Conservation (phyloP, 176 grass and related monocot genomes). For the Zea luxurians region DNA sequence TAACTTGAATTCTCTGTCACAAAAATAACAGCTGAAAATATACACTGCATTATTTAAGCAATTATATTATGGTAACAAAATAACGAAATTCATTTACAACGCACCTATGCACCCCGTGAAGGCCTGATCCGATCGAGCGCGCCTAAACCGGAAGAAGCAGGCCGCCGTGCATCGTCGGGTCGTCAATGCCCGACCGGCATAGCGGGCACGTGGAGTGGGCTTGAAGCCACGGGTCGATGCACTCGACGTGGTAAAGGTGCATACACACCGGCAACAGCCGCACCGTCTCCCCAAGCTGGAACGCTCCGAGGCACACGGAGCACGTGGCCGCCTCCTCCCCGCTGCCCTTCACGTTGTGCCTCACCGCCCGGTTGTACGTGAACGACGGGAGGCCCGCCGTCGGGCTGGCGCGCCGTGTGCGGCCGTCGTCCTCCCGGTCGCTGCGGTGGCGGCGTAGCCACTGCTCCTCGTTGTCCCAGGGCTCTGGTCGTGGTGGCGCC, state of each 20-base stretch:
- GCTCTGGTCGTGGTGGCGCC: too few species aligned
- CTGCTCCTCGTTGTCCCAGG: background rate
- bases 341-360: slow-evolving; percentile 13
- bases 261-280: slow-evolving; percentile 44
- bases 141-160: slow-evolving; percentile 11
- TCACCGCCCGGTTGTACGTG: slow-evolving; percentile 23
- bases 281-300: slow-evolving; percentile 40
- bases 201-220: slow-evolving; percentile 51
- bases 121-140: background rate
- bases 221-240: slow-evolving; percentile 53
- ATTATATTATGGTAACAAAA: background rate
- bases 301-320: slow-evolving; percentile 50
- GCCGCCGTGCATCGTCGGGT: background rate
- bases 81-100: background rate
- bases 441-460: background rate
- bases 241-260: slow-evolving; percentile 49
- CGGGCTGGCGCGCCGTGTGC: background rate
- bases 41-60: background rate
- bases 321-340: slow-evolving; percentile 29
- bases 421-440: background rate
- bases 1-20: too few species aligned
- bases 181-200: slow-evolving; percentile 32
- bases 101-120: background rate
- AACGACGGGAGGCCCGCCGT: slow-evolving; percentile 30
- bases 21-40: background rate